Percentiles rank a stretch among this genome's conserved stretches.
Conservation (phyloP, 352 stramenopile species). For the Blastocystis hominis region DNA sequence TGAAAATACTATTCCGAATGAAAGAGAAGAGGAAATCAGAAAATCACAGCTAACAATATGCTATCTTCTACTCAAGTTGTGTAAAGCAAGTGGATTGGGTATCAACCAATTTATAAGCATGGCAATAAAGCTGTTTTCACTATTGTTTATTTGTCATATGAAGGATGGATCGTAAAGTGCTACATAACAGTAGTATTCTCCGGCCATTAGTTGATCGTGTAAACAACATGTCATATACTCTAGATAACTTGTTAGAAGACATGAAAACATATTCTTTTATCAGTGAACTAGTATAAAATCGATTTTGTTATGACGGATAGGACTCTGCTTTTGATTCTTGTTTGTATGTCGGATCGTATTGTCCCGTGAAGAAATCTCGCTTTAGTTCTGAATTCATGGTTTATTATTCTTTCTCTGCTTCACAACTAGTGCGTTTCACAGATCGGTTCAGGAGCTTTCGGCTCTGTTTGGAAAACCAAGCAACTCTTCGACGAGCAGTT, state of each 20-base stretch:
- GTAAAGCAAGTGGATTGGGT: neutral
- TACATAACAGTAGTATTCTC: neutral
- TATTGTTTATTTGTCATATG: neutral
- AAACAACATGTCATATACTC: neutral
- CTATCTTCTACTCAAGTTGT: conserved; percentile 5
- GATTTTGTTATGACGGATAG: neutral
- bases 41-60: neutral
- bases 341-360: neutral
- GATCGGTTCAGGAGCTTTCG: neutral
- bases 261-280: neutral
- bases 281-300: neutral
- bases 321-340: neutral
- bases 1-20: neutral
- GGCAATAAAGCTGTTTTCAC: neutral
- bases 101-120: neutral
- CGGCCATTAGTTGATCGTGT: neutral
- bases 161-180: neutral
- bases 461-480: conserved; percentile 11
- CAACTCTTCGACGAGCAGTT: conserved; percentile 30
- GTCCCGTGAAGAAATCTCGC: neutral
- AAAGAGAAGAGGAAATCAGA: neutral
- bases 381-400: neutral
- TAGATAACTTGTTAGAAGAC: neutral
- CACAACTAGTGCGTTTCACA: neutral
- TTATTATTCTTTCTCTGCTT: neutral